Conservation (phyloP, 106 monocot species). For the Dactylorhiza incarnata region DNA sequence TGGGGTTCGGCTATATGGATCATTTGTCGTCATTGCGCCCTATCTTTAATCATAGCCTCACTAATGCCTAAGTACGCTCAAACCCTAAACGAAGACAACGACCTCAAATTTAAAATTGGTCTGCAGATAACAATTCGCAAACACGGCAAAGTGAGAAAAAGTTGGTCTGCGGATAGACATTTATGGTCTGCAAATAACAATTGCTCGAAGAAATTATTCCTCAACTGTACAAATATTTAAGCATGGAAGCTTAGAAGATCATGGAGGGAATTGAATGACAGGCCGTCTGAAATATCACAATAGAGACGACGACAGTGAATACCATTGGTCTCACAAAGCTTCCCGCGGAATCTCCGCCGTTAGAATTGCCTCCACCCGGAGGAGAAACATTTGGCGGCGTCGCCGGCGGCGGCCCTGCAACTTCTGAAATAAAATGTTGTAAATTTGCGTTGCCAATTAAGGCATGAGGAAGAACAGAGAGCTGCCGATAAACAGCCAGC, state of each 20-base stretch:
- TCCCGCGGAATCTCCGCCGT: not conserved
- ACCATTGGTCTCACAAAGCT: not conserved
- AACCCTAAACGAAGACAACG: no score
- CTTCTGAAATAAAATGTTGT: not conserved
- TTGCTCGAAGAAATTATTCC: no score
- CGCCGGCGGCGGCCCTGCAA: not conserved
- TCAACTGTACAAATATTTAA: no score
- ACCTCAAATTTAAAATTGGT: no score
- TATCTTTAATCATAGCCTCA: no score
- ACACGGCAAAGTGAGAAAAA: no score
- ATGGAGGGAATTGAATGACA: not conserved
- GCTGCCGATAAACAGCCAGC: not conserved
- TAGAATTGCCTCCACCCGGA: conserved; percentile 3
- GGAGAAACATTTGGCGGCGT: not conserved
- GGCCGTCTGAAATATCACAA: not conserved
- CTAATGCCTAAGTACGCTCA: no score
- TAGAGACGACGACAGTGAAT: not conserved
- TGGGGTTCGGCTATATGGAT: no score
- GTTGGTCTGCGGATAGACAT: no score
- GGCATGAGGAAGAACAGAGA: not conserved
- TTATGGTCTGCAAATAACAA: no score
- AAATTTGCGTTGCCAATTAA: not conserved
- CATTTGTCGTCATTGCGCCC: no score
- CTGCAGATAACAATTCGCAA: no score
- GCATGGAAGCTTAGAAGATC: not conserved